A percentile compares a stretch with the other conserved stretches of the same genome.
Evolutionary conservation across 805 yeast genomes (phyloP).

Genomic region (Candida taoyuanica): DNA sequence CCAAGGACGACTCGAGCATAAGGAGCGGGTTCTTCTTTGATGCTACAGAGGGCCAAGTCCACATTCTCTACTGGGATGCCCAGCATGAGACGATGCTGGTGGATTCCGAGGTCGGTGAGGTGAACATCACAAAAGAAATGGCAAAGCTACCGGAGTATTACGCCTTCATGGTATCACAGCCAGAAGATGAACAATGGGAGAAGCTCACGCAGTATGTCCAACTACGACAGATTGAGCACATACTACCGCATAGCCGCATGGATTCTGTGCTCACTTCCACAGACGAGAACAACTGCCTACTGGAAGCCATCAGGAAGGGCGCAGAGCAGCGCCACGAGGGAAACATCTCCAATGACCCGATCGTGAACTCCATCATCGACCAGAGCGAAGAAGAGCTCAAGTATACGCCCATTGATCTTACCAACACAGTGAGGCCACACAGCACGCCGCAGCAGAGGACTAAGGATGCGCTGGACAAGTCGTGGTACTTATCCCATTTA

Average conservation of each 20-base stretch:
- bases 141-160: constrained; percentile 30
- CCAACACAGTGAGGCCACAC: constrained; percentile 33
- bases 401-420: constrained; percentile 40
- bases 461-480: constrained; percentile 50
- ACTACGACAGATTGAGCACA: constrained; percentile 25
- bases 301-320: constrained; percentile 33
- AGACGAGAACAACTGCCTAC: constrained; percentile 42
- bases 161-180: constrained; percentile 38
- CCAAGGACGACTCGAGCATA: constrained; percentile 32
- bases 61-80: constrained; percentile 35
- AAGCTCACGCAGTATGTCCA: constrained; percentile 22
- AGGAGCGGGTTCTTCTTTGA: constrained; percentile 37
- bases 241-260: constrained; percentile 27
- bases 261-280: constrained; percentile 46
- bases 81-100: constrained; percentile 29
- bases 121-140: constrained; percentile 27
- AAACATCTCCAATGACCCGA: constrained; percentile 27
- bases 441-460: constrained; percentile 40
- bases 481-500: constrained; percentile 49
- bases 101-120: constrained; percentile 30
- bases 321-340: constrained; percentile 22
- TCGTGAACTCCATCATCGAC: constrained; percentile 30
- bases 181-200: constrained; percentile 31
- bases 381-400: constrained; percentile 33
- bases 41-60: constrained; percentile 33